Percentiles rank a stretch among this genome's conserved stretches.
Evolutionary conservation across 129 eudicot species (phyloP).

Genomic region (Pittosporum tobira): DNA sequence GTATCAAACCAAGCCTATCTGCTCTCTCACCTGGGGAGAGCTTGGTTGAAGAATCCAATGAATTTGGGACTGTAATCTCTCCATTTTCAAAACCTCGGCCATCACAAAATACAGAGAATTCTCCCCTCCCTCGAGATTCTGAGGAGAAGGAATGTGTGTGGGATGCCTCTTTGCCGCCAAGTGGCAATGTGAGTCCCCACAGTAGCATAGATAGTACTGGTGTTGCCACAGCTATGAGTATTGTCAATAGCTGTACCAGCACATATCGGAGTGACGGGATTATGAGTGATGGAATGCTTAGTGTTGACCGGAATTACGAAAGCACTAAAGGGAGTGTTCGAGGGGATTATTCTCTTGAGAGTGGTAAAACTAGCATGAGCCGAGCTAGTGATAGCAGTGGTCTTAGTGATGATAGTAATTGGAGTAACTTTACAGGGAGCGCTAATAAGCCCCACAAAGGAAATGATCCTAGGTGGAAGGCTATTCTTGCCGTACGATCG

Average conservation of each 20-base stretch:
- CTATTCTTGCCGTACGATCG: slow-evolving; percentile 61
- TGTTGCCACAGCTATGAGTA: slow-evolving; percentile 63
- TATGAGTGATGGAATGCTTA: slow-evolving; percentile 81
- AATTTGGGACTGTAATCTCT: slow-evolving; percentile 27
- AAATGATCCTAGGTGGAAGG: slow-evolving; percentile 94
- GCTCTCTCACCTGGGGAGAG: slow-evolving; percentile 43
- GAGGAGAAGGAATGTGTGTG: slow-evolving; percentile 85
- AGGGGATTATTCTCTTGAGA: slow-evolving; percentile 73
- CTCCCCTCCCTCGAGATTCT: slow-evolving; percentile 37
- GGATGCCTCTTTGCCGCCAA: slow-evolving; percentile 93
- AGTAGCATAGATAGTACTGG: slow-evolving; percentile 70
- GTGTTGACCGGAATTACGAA: slow-evolving; percentile 45
- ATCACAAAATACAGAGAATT: slow-evolving; percentile 44
- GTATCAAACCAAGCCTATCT: slow-evolving; percentile 38
- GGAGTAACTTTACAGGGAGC: slow-evolving; percentile 80
- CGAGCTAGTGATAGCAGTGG: slow-evolving; percentile 95
- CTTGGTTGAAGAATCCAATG: slow-evolving; percentile 36
- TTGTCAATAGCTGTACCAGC: slow-evolving; percentile 45
- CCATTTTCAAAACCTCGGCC: slow-evolving; percentile 51
- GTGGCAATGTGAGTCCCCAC: slow-evolving; percentile 79
- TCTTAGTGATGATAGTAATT: slow-evolving; percentile 82
- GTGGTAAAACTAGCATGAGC: slow-evolving; percentile 73
- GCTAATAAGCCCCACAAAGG: slow-evolving; percentile 92
- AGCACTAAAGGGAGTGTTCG: slow-evolving; percentile 42
- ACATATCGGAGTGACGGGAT: slow-evolving; percentile 52